phyloP scores from a whole-genome alignment of 2,329 filamentous ascomycete genomes.

The Cytospora chrysosperma region DNA sequence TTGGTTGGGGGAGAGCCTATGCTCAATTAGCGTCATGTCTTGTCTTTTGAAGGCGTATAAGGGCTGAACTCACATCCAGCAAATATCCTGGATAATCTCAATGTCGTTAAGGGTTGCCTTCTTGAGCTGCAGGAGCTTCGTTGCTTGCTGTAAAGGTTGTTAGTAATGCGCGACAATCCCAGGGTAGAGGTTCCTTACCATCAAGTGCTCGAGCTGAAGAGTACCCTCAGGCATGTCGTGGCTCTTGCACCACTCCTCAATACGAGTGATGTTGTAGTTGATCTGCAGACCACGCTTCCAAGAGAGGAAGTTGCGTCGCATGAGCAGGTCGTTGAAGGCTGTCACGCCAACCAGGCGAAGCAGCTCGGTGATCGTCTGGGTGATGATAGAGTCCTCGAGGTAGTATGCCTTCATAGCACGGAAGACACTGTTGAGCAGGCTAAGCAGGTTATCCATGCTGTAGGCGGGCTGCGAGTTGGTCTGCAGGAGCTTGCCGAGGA shows the following conservation, averaged over 20 bases:
- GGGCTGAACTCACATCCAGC: constrained; percentile 82
- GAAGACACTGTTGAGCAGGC: constrained; percentile 93
- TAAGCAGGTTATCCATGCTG: constrained; percentile 98
- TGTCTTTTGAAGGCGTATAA: too few relatives aligned
- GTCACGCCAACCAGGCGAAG: constrained; percentile 92
- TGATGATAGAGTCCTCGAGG: constrained; percentile 93
- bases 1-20: constrained; percentile 92
- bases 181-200: constrained; percentile 58
- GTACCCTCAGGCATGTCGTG: constrained; percentile 99
- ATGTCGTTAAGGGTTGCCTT: constrained; percentile 99
- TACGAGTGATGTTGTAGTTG: constrained; percentile 99
- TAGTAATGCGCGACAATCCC: constrained; percentile 26
- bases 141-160: constrained; percentile 70
- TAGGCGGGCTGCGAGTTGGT: constrained; percentile 90
- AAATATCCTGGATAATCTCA: constrained; percentile 99
- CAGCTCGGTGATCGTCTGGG: constrained; percentile 91
- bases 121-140: constrained; percentile 96
- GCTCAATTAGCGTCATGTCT: constrained; percentile 5
- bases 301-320: constrained; percentile 96
- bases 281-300: constrained; percentile 99
- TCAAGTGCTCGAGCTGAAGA: constrained; percentile 93
- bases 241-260: constrained; percentile 99
- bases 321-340: constrained; percentile 95
- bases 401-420: constrained; percentile 99
- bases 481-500: constrained; percentile 93